Evolutionary conservation across 768 basidiomycete genomes (phyloP).

Genomic region (Chlorophyllum brunneum): DNA sequence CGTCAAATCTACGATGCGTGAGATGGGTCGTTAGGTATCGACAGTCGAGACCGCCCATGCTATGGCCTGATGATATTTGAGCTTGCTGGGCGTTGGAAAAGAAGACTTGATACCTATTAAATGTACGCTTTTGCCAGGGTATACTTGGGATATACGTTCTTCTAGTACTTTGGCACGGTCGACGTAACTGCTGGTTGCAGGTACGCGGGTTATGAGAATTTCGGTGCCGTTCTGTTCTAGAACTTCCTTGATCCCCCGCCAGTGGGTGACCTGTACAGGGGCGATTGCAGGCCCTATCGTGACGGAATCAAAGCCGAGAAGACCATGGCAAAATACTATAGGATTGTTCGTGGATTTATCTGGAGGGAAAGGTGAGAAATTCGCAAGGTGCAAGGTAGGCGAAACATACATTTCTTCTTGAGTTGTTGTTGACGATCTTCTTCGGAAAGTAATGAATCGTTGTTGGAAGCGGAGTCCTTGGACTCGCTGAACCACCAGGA

Average conservation of each 20-base stretch:
- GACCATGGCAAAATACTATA: constrained; percentile 92
- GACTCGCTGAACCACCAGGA: constrained; percentile 52
- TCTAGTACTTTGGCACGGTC: constrained; percentile 92
- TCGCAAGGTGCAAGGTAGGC: neutral
- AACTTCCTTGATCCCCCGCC: constrained; percentile 95
- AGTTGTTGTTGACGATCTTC: constrained; percentile 45
- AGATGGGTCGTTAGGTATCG: constrained; percentile 83
- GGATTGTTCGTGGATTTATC: constrained; percentile 81
- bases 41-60: constrained; percentile 91
- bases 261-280: constrained; percentile 86
- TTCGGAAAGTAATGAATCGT: constrained; percentile 44
- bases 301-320: constrained; percentile 86
- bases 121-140: constrained; percentile 82
- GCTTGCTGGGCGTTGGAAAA: neutral
- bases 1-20: constrained; percentile 68
- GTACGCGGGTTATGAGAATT: constrained; percentile 90
- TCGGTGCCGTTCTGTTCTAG: constrained; percentile 85
- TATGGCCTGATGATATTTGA: constrained; percentile 50
- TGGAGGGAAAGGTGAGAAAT: constrained; percentile 24
- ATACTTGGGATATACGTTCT: constrained; percentile 71
- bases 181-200: constrained; percentile 84
- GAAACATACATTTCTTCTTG: constrained; percentile 57
- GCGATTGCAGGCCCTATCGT: constrained; percentile 74
- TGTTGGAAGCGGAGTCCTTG: constrained; percentile 30
- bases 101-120: constrained; percentile 57